Evolutionary conservation across 2,329 filamentous ascomycete genomes (phyloP).

Genomic region (Pseudocercospora macadamiae): DNA sequence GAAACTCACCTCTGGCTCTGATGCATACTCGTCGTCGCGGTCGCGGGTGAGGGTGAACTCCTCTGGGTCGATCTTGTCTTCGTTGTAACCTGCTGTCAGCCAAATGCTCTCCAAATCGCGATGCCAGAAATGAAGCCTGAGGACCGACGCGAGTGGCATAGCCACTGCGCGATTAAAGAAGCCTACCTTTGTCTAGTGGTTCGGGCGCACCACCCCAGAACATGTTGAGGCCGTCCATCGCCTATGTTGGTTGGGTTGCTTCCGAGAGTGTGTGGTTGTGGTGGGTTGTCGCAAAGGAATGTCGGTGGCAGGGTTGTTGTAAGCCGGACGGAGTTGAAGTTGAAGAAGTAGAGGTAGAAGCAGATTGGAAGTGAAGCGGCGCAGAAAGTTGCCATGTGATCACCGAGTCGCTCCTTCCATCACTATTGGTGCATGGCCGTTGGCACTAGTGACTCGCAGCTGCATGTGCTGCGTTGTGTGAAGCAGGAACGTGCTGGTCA

Average conservation of each 20-base stretch:
- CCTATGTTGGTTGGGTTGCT: slow-evolving; percentile 50
- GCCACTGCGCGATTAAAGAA: neutral
- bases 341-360: neutral
- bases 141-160: neutral
- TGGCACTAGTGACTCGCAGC: too few species aligned
- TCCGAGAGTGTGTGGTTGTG: neutral
- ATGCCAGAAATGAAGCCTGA: neutral
- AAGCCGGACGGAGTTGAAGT: neutral
- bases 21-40: slow-evolving; percentile 8
- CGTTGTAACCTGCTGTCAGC: neutral
- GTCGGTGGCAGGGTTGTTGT: neutral
- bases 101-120: neutral
- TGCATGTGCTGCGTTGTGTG: too few species aligned
- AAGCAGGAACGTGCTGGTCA: too few species aligned
- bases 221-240: slow-evolving; percentile 18
- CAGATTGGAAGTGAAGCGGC: neutral
- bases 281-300: neutral
- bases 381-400: neutral
- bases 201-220: slow-evolving; percentile 26
- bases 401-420: neutral
- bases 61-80: neutral
- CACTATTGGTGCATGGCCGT: too few species aligned
- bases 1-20: slow-evolving; percentile 14
- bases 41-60: neutral
- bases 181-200: slow-evolving; percentile 19